Base-by-base conservation (phyloP, 257 asterid species). In the Gentiana straminea region DNA sequence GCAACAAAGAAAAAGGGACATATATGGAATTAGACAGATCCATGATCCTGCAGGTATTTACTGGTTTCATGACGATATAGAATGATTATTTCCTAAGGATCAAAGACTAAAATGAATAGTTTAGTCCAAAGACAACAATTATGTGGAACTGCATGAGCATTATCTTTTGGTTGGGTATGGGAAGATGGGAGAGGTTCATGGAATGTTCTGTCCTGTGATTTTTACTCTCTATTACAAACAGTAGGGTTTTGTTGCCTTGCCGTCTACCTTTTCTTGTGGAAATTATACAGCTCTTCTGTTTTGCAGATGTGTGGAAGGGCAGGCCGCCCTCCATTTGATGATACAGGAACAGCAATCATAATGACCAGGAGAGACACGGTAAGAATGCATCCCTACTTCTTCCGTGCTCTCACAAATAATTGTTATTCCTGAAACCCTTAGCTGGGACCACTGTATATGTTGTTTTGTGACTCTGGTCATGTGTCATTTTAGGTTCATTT, bases 271-370 rank as follows among this genome's bases (percentile, higher is more conserved):
- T 73, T 67, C 54, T 47, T 9, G 55, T 43, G 65, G 51, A 59
- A 68, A 64, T 68, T 54, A 71, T 52, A 49, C 36, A 57, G 51
- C 57, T 53, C 24, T 24, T 24, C 24, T 24, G 24, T 24, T 61
- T 33, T 76, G 78, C 89, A 87, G 98, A 91, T 91, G 98, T 79
- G 88, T 64, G 98, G 96, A 71, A 84, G 98, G 73, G 98, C 98
- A 52, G 98, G 97, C 50, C 96, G 98, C 64, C 98, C 95, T 53
- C 98, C 96, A 39, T 91, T 87, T 76, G 98, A 91, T 69, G 94
- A 91, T 74, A 83, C 96, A 3, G 98, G 98, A 65, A 78, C 75
- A 68, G 97, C 84, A 78, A 77, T 91, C 72, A 91, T 91, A 68
- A 91, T 91, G 98, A 91, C 98, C 73, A 84, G 98, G 75, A 84